Evolutionary conservation across 108 stramenopile species (phyloP).

Genomic region (Cyclotella kingstonii): DNA sequence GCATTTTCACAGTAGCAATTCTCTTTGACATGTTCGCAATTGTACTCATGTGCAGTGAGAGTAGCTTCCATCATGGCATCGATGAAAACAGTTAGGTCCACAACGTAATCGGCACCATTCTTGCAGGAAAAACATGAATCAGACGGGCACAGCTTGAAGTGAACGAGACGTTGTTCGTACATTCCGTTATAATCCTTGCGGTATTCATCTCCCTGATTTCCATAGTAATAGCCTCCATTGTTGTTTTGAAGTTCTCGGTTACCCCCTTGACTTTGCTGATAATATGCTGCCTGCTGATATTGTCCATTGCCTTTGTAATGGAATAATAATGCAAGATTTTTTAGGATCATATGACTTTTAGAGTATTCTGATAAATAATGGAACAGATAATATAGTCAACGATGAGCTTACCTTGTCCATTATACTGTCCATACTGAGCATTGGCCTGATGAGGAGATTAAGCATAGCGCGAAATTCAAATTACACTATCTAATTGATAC

Average conservation of each 20-base stretch:
- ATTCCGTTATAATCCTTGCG: conserved; percentile 11
- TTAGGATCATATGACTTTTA: too few species aligned
- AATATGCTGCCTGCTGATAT: conserved; percentile 6
- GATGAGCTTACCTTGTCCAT: conserved; percentile 15
- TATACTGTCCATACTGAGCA: conserved; percentile 5
- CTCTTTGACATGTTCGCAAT: conserved; percentile 57
- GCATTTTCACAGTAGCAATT: conserved; percentile 72
- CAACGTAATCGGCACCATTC: conserved; percentile 59
- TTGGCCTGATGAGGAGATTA: conserved; percentile 13
- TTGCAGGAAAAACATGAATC: conserved; percentile 38
- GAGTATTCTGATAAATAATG: too few species aligned
- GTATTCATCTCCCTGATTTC: conserved; percentile 10
- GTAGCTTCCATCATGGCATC: conserved; percentile 45
- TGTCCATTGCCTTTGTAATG: too few species aligned
- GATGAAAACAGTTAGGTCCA: conserved; percentile 63
- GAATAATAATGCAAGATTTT: too few species aligned
- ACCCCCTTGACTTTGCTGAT: conserved; percentile 6
- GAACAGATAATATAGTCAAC: too few species aligned
- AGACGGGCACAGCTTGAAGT: conserved; percentile 64
- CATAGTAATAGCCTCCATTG: conserved; percentile 4
- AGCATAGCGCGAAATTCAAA: too few species aligned
- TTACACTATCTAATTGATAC: too few species aligned
- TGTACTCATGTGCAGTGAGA: conserved; percentile 42
- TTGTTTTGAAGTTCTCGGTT: conserved; percentile 9
- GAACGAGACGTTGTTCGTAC: conserved; percentile 43